phyloP scores from a whole-genome alignment of 768 basidiomycete species.

The Boletus vinaceobasis region DNA sequence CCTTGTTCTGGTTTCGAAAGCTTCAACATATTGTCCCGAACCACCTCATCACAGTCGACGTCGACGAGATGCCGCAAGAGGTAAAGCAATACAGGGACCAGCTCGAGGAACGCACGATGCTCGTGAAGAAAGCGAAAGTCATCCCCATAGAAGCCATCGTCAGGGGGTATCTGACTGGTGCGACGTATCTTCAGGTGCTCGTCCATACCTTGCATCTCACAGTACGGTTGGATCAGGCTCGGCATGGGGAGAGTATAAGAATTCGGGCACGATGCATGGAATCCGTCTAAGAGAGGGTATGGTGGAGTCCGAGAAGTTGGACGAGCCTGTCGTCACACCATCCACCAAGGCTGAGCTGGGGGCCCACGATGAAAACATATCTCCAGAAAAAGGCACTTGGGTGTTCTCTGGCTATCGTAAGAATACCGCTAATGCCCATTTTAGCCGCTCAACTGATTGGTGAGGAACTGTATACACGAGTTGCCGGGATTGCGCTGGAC shows the following conservation, averaged over 20 bases:
- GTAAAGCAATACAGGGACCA: conserved; percentile 71
- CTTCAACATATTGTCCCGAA: conserved; percentile 78
- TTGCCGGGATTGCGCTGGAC: conserved; percentile 58
- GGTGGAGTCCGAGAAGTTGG: conserved; percentile 81
- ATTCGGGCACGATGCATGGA: conserved; percentile 82
- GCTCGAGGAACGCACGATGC: conserved; percentile 84
- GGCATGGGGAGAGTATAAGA: conserved; percentile 93
- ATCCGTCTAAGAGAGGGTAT: conserved; percentile 71
- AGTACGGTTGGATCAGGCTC: conserved; percentile 59
- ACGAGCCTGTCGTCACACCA: conserved; percentile 87
- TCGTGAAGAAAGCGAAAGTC: conserved; percentile 85
- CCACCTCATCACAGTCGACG: conserved; percentile 77
- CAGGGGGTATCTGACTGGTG: conserved; percentile 94
- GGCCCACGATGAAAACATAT: conserved; percentile 93
- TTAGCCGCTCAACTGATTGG: conserved; percentile 68
- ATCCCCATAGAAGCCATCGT: conserved; percentile 95
- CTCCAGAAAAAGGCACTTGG: conserved; percentile 64
- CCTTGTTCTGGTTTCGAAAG: conserved; percentile 93
- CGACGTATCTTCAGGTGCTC: conserved; percentile 13
- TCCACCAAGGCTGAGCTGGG: conserved; percentile 97
- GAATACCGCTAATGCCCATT: conserved; percentile 1
- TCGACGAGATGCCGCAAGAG: conserved; percentile 81
- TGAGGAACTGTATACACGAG: conserved; percentile 53
- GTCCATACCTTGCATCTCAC: conserved; percentile 6
- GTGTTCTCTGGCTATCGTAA: conserved; percentile 1